Evolutionary conservation across 2,329 filamentous ascomycete species (phyloP).

Genomic region (Monosporascus sp.): DNA sequence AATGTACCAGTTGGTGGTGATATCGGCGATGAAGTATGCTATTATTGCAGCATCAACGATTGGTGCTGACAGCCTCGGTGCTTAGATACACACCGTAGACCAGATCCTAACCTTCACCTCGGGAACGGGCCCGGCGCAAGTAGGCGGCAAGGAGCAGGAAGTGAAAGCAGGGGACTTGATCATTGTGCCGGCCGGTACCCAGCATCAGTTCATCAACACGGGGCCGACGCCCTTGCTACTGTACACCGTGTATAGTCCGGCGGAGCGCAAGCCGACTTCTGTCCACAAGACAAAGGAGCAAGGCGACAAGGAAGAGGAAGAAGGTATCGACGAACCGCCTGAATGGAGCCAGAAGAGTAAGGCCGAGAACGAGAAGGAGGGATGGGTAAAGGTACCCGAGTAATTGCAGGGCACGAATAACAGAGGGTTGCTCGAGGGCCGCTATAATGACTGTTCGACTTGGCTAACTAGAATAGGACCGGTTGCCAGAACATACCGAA

Average conservation of each 20-base stretch:
- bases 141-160: constrained; percentile 52
- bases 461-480: too few relatives aligned
- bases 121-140: constrained; percentile 51
- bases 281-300: constrained; percentile 60
- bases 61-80: constrained; percentile 9
- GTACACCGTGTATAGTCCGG: constrained; percentile 58
- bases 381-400: constrained; percentile 40
- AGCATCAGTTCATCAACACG: constrained; percentile 61
- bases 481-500: too few relatives aligned
- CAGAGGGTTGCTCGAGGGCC: too few relatives aligned
- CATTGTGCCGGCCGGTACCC: constrained; percentile 57
- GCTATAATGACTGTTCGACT: too few relatives aligned
- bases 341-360: constrained; percentile 54
- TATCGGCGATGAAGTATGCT: constrained; percentile 58
- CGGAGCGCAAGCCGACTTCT: constrained; percentile 54
- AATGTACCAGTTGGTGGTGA: constrained; percentile 58
- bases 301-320: constrained; percentile 57
- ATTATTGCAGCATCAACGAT: not conserved
- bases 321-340: constrained; percentile 55
- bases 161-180: constrained; percentile 33
- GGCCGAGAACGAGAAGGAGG: constrained; percentile 51
- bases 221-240: constrained; percentile 54
- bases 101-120: constrained; percentile 61
- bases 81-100: constrained; percentile 52
- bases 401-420: not conserved